Evolutionary conservation across 2,329 filamentous ascomycete genomes (phyloP), one percentile per base, ranked within the genome.

Genomic region (Colletotrichum siamense): DNA sequence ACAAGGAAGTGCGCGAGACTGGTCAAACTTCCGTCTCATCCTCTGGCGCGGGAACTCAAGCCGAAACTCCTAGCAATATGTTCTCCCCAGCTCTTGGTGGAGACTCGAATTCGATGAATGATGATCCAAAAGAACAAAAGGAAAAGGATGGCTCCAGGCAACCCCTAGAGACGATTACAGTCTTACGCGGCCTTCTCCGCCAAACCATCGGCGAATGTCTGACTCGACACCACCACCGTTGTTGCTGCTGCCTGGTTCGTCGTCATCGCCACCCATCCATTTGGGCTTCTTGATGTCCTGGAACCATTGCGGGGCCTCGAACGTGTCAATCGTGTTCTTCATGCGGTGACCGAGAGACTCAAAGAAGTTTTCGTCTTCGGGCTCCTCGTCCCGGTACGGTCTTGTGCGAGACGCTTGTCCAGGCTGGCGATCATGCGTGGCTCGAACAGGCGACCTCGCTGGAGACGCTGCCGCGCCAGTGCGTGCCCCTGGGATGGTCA

Each of bases 251-350:
- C 81, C 79, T 22, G 75, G 81, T 18, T 79, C 83, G 18, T 85
- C 87, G 13, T 89, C 89, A 69, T 91, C 90, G 28, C 90, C 91
- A 22, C 92, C 91, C 92, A 97, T 94, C 95, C 95, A 98, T 80
- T 92, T 94, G 7, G 95, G 95, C 82, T 93, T 92, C 84, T 93
- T 95, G 84, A 96, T 91, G 30, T 95, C 94, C 79, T 92, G 91
- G 78, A 98, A 87, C 96, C 96, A 99, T 78, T 93, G 93, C 0
- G 97, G 96, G 34, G 93, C 90, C 69, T 96, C 94, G 3, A 95
- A 90, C 1, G 92, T 94, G 77, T 99, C 96, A 69, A 99, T 92
- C 0, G 97, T 99, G 82, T 99, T 99, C 85, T 93, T 95, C 80
- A 99, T 93, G 44, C 96, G 91, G 82, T 98, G 95, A 0, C 95